Evolutionary conservation across 176 grass and related monocot species (phyloP), one percentile per base, ranked within the genome.

Genomic region (Bothriochloa decipiens): DNA sequence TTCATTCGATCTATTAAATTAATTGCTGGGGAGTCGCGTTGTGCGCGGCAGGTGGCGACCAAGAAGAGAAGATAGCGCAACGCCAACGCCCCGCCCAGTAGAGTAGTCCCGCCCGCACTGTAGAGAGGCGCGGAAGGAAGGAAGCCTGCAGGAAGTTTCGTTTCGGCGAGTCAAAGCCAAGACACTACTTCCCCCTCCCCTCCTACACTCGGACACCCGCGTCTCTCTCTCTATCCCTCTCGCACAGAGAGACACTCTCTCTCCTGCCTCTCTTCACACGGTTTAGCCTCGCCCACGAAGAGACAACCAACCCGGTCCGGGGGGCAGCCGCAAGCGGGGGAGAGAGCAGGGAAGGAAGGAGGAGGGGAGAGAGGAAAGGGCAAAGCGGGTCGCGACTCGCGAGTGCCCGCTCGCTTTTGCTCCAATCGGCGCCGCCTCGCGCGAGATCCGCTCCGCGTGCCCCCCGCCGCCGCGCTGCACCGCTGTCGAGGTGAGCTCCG

Each of bases 361-460:
- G 1, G 8, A 28, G 10, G 12, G 53, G 16, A 6, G 52, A 60
- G 32, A 61, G 52, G 42, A 12, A 43, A 55, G 40, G 73, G 25
- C 70, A 67, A 57, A 52, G 20, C 62, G 35, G 27, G 63, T 53
- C 64, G 46, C 60, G 40, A 45, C 50, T 53, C 64, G 46, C 60
- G 40, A 45, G 69, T 42, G 52, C 9, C 77, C n/a, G n/a, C n/a
- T n/a, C n/a, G n/a, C n/a, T 79, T 90, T 83, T 50, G 80, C 84
- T 63, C 75, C 75, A 53, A 33, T 70, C 76, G 80, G 29, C 81
- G 65, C 67, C 67, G 76, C 66, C 75, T 16, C 84, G 75, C 50
- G 37, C 76, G 85, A 90, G 89, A 90, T 90, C 89, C 84, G 84
- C 80, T 63, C 77, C 76, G 82, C 68, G 61, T 79, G 39, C 79